These are phyloP conservation scores for Olyra latifolia DNA, from an alignment of 176 grass and related monocot species.

Conservation along the genomic window DNA sequence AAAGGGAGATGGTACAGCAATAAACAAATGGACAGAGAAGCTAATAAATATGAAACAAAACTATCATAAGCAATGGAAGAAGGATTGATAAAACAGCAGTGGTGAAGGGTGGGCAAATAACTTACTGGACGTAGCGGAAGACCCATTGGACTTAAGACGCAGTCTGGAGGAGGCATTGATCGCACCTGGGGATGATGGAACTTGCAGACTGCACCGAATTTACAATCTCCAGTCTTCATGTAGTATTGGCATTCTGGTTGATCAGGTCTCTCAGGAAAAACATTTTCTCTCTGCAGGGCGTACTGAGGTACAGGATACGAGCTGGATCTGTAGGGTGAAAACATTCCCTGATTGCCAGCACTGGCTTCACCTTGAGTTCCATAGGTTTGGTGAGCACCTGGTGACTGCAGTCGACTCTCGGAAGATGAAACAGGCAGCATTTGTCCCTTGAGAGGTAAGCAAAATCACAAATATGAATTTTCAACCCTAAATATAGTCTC, in stretches of 20 bases:
- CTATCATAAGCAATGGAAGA: not conserved
- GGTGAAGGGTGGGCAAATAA: conserved; percentile 5
- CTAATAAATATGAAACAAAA: not conserved
- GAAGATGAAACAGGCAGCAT: conserved; percentile 66
- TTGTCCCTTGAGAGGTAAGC: conserved; percentile 46
- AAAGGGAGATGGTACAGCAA: not conserved
- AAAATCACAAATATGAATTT: conserved; percentile 43
- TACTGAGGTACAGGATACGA: conserved; percentile 62
- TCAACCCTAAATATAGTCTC: conserved; percentile 16
- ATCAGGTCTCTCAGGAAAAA: conserved; percentile 97
- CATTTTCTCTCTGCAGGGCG: conserved; percentile 67
- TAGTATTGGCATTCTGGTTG: conserved; percentile 98
- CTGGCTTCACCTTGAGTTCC: conserved; percentile 72
- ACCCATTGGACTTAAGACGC: conserved; percentile 84
- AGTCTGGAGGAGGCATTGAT: conserved; percentile 71
- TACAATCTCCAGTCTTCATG: conserved; percentile 99
- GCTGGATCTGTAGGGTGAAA: conserved; percentile 57
- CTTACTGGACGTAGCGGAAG: conserved; percentile 93
- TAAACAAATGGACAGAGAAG: not conserved
- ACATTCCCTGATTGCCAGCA: conserved; percentile 60
- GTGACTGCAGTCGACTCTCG: conserved; percentile 57
- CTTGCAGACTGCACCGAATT: conserved; percentile 94
- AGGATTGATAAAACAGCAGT: not conserved
- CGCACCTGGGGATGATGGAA: conserved; percentile 95
- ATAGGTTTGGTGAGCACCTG: conserved; percentile 64